Conservation (phyloP, 2,329 filamentous ascomycete species). For the Ceratocystis variospora region DNA sequence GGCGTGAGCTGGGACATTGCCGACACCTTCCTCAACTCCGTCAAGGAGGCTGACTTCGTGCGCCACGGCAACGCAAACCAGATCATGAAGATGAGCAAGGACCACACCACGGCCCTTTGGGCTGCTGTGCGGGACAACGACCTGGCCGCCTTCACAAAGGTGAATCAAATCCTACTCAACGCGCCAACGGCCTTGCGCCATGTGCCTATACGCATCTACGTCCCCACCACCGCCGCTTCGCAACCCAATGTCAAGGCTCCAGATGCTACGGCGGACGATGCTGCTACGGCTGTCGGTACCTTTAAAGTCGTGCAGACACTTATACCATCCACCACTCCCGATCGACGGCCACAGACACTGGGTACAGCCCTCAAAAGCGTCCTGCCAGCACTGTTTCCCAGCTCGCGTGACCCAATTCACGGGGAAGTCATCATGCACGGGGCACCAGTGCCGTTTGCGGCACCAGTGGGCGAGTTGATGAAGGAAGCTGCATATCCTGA, state of each 20-base stretch:
- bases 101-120: constrained; percentile 74
- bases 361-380: constrained; percentile 63
- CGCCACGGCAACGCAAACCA: constrained; percentile 78
- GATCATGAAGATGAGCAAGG: constrained; percentile 78
- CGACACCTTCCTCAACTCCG: constrained; percentile 50
- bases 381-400: constrained; percentile 75
- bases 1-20: constrained; percentile 45
- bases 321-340: constrained; percentile 37
- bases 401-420: constrained; percentile 66
- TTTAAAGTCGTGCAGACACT: constrained; percentile 67
- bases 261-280: no score
- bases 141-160: constrained; percentile 53
- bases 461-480: constrained; percentile 71
- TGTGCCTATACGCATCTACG: constrained; percentile 78
- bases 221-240: constrained; percentile 49
- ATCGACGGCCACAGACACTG: constrained; percentile 39
- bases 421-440: constrained; percentile 80
- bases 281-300: constrained; percentile 31
- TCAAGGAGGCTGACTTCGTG: constrained; percentile 70
- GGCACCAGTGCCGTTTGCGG: constrained; percentile 63
- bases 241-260: constrained; percentile 24
- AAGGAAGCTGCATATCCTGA: constrained; percentile 75
- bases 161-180: constrained; percentile 66
- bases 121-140: constrained; percentile 66
- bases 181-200: constrained; percentile 61